Percentiles rank a stretch among this genome's conserved stretches.
Evolutionary conservation across 2,329 filamentous ascomycete genomes (phyloP).

Genomic region (Colletotrichum cuscutae): DNA sequence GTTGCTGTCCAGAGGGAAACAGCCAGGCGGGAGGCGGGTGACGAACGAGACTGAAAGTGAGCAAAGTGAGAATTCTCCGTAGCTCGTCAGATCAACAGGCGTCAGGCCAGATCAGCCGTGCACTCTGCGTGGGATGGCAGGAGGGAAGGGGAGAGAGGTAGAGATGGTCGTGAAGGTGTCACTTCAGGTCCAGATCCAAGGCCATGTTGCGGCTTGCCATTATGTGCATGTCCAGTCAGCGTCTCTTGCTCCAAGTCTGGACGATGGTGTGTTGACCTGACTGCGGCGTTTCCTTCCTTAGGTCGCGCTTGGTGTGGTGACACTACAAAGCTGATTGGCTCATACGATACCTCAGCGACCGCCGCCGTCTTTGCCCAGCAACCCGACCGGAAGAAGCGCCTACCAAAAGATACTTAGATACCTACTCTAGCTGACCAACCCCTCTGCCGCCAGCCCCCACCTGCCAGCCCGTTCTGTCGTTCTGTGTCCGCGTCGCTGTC

Average conservation of each 20-base stretch:
- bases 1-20: too few species aligned
- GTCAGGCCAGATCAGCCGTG: slow-evolving; percentile 1
- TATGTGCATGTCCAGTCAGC: not conserved
- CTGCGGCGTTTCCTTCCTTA: not conserved
- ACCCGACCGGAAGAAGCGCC: slow-evolving; percentile 29
- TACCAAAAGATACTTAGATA: slow-evolving; percentile 2
- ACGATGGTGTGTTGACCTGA: slow-evolving; percentile 11
- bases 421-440: not conserved
- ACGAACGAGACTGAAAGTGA: not conserved
- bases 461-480: not conserved
- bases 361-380: slow-evolving; percentile 28
- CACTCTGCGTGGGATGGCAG: slow-evolving; percentile 21
- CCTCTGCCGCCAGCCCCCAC: slow-evolving; percentile 16
- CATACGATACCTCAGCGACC: slow-evolving; percentile 18
- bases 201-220: not conserved
- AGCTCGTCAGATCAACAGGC: not conserved
- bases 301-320: slow-evolving; percentile 21
- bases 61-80: not conserved
- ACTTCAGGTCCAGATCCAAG: slow-evolving; percentile 6
- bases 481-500: not conserved
- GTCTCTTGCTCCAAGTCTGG: not conserved
- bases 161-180: slow-evolving; percentile 27
- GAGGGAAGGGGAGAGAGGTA: not conserved
- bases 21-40: not conserved
- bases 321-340: slow-evolving; percentile 29